Conservation (phyloP, 208 protist genomes). For the Vickermania spadyakhi region DNA sequence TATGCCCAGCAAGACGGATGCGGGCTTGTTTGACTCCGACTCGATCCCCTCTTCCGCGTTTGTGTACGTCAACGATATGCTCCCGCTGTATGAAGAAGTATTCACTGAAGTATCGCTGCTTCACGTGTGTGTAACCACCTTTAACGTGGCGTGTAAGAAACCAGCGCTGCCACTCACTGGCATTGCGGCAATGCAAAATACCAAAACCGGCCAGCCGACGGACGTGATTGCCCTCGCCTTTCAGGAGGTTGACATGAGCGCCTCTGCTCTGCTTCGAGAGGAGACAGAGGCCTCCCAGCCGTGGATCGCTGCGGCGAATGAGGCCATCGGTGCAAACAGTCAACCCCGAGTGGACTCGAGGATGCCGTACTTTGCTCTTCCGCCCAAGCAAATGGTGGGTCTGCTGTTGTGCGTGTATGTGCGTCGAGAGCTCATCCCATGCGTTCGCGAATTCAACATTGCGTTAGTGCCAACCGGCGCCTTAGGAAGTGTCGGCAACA, state of each 20-base stretch:
- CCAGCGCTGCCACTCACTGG: conserved; percentile 25
- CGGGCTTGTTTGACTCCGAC: background rate
- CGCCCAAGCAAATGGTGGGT: conserved; percentile 78
- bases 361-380: conserved; percentile 59
- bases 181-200: conserved; percentile 16
- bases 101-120: conserved; percentile 67
- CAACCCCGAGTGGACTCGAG: conserved; percentile 2
- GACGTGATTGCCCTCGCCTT: conserved; percentile 79
- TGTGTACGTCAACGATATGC: conserved; percentile 3
- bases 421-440: conserved; percentile 41
- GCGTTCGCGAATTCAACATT: conserved; percentile 42
- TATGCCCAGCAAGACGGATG: background rate
- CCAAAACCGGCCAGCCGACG: conserved; percentile 12
- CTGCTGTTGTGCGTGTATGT: conserved; percentile 77
- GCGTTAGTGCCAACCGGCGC: conserved; percentile 73
- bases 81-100: conserved; percentile 54
- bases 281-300: conserved; percentile 72
- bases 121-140: conserved; percentile 56
- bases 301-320: conserved; percentile 52
- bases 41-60: background rate
- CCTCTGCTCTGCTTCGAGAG: conserved; percentile 74
- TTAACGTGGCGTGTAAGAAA: conserved; percentile 85
- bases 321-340: conserved; percentile 31
- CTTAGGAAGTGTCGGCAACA: conserved; percentile 88
- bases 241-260: conserved; percentile 91